A percentile compares a stretch with the other conserved stretches of the same genome.
phyloP scores from a whole-genome alignment of 2,329 filamentous ascomycete genomes.

The Cordyceps sp. region DNA sequence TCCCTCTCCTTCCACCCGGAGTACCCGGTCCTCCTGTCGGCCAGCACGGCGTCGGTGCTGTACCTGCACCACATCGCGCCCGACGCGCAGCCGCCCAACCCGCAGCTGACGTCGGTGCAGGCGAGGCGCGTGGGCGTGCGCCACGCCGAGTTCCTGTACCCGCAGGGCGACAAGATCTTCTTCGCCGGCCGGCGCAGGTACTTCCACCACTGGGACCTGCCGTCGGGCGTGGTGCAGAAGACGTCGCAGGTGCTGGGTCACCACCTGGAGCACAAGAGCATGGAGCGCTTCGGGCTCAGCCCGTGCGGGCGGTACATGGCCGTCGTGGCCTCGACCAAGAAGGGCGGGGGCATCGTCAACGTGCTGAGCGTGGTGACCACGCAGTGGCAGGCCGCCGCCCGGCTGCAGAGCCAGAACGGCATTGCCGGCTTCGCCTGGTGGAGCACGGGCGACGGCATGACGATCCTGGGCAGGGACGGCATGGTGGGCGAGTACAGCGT shows the following conservation, averaged over 20 bases:
- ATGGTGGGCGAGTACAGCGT: slow-evolving; percentile 84
- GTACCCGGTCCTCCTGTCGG: slow-evolving; percentile 77
- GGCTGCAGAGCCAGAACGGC: slow-evolving; percentile 67
- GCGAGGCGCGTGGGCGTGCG: slow-evolving; percentile 70
- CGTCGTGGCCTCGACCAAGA: slow-evolving; percentile 60
- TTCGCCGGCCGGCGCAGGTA: slow-evolving; percentile 77
- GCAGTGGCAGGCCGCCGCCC: slow-evolving; percentile 75
- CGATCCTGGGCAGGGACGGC: slow-evolving; percentile 70
- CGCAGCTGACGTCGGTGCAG: slow-evolving; percentile 78
- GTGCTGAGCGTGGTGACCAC: slow-evolving; percentile 62
- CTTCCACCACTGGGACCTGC: slow-evolving; percentile 88
- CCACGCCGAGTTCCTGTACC: slow-evolving; percentile 63
- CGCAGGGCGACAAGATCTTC: slow-evolving; percentile 62
- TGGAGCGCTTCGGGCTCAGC: slow-evolving; percentile 81
- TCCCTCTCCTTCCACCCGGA: slow-evolving; percentile 80
- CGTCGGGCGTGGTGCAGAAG: slow-evolving; percentile 68
- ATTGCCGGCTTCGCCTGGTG: slow-evolving; percentile 92
- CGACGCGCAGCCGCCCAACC: slow-evolving; percentile 63
- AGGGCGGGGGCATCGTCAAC: slow-evolving; percentile 80
- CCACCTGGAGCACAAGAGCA: slow-evolving; percentile 66
- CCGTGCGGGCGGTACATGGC: slow-evolving; percentile 80
- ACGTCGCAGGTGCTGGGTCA: slow-evolving; percentile 61
- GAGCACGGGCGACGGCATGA: slow-evolving; percentile 66
- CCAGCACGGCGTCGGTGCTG: slow-evolving; percentile 69
- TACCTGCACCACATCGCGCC: slow-evolving; percentile 81